Evolutionary conservation across 2,329 filamentous ascomycete species (phyloP), one percentile per base, ranked within the genome.

Genomic region (Lizonia empirigonia): DNA sequence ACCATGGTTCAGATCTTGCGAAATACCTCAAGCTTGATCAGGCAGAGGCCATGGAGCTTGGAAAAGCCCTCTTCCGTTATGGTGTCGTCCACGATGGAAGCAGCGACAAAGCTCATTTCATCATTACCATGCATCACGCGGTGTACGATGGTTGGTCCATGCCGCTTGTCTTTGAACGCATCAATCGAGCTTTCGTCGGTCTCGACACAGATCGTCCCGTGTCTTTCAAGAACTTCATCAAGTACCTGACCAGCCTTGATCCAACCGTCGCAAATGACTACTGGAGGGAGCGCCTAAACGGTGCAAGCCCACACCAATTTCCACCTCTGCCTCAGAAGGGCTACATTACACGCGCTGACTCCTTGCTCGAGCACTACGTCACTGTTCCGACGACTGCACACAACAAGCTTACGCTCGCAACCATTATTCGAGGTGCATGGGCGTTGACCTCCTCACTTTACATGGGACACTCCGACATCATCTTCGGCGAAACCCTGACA

Each of bases 401-500:
- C 41, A 68, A 63, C 2, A 79, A 77, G 33, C 72, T 82, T 2
- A 77, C 77, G 0, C 67, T 79, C 0, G 76, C 80, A 0, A 77
- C 80, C 0, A 72, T 85, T 3, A 72, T 86, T 4, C 78, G 81
- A 19, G 76, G 84, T n/a, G 82, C 83, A 0, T 87, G 84, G 84
- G 81, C 77, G 0, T 71, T 87, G 16, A 74, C 85, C 0, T 71
- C 85, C 0, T 78, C 82, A 2, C 75, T 77, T 1, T 85, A 83
- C 56, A 77, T 81, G 3, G 81, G 81, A 1, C 75, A 75, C 13
- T 74, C 80, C 18, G 76, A 78, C 9, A 78, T 85, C 7, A 77
- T 79, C 29, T 86, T 86, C 55, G 84, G 84, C 9, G 81, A 83
- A 71, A 85, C 82, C 0, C 71, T 86, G 3, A 84, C 82, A 0